phyloP scores from a whole-genome alignment of 2,329 filamentous ascomycete genomes.

The Plenodomus lindquistii region DNA sequence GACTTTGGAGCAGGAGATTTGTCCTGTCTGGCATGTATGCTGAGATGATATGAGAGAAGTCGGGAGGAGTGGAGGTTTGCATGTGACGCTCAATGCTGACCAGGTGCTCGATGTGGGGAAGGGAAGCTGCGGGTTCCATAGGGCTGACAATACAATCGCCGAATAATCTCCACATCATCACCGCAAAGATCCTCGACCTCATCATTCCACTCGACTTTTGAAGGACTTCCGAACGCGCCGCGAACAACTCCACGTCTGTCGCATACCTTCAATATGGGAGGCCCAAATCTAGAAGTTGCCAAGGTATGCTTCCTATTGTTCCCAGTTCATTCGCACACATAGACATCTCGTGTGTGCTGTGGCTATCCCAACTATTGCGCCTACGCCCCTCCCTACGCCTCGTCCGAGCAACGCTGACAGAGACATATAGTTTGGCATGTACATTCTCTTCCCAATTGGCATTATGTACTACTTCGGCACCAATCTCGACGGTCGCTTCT shows the following conservation, averaged over 20 bases:
- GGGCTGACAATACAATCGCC: conserved; percentile 1
- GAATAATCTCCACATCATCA: conserved; percentile 26
- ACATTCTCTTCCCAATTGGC: conserved; percentile 97
- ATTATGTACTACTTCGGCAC: conserved; percentile 99
- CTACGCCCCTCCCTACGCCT: conserved; percentile 1
- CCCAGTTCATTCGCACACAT: conserved; percentile 13
- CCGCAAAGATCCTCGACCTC: conserved; percentile 20
- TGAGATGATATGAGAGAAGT: neutral
- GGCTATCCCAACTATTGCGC: neutral
- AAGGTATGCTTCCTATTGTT: conserved; percentile 63
- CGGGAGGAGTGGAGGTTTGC: neutral
- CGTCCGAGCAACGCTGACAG: conserved; percentile 5
- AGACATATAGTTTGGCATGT: conserved; percentile 83
- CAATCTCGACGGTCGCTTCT: conserved; percentile 86
- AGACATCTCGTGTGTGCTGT: neutral
- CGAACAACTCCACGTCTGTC: conserved; percentile 28
- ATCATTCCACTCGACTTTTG: conserved; percentile 5
- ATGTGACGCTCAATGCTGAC: conserved; percentile 5
- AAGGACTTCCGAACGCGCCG: neutral
- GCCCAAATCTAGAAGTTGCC: conserved; percentile 91
- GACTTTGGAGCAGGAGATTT: no score
- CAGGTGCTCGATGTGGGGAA: conserved; percentile 6
- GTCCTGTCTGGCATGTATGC: no score
- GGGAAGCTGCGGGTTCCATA: neutral
- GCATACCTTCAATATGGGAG: conserved; percentile 63